phyloP scores from a whole-genome alignment of 164 flowering plant species.

The Warburgia ugandensis region DNA sequence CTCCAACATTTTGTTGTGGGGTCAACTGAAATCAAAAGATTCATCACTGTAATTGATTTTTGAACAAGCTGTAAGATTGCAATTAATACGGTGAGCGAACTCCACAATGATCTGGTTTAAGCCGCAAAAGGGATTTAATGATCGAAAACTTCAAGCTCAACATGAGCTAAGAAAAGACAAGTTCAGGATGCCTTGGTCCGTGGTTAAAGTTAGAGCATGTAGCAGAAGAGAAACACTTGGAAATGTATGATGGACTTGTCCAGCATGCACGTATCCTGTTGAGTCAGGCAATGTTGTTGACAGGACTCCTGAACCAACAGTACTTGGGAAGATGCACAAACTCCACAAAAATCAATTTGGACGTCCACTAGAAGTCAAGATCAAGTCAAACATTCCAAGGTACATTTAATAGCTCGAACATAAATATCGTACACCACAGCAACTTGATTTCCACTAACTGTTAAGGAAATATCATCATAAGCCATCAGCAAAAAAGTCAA shows the following conservation, averaged over 20 bases:
- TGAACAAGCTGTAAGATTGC: no score
- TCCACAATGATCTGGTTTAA: no score
- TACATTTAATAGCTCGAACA: no score
- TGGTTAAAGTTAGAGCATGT: conserved; percentile 6
- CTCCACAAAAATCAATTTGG: not conserved
- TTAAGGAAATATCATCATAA: not conserved
- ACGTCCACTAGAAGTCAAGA: not conserved
- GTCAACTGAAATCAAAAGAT: no score
- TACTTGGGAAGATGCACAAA: conserved; percentile 5
- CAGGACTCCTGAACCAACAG: no score
- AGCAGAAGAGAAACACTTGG: conserved; percentile 7
- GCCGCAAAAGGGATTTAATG: no score
- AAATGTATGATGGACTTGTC: conserved; percentile 2
- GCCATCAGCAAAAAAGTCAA: conserved; percentile 11
- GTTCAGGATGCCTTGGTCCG: no score
- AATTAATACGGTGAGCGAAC: no score
- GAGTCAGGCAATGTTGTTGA: conserved; percentile 5
- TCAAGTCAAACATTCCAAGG: conserved; percentile 2
- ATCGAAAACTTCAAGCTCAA: no score
- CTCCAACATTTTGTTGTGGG: no score
- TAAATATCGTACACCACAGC: conserved; percentile 1
- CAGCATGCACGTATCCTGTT: conserved; percentile 6
- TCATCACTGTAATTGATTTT: no score
- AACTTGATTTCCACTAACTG: conserved; percentile 5
- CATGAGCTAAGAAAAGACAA: no score